Base-by-base conservation (phyloP, 495 filamentous ascomycete species). In the Wilcoxina mikolae region DNA sequence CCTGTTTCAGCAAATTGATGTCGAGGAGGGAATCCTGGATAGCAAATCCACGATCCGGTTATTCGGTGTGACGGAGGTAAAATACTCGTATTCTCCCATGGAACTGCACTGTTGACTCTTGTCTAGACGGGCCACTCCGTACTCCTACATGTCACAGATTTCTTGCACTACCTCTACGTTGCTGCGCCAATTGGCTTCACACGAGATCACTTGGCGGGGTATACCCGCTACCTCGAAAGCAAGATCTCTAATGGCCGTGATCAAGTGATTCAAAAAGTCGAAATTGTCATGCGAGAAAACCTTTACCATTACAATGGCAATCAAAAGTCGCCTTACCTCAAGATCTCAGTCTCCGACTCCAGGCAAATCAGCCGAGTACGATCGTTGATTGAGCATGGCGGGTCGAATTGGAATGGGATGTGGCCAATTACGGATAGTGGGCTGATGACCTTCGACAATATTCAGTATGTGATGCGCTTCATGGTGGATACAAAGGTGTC, bases 401-500 rank as follows among this genome's bases (percentile, higher is more conserved):
- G 77, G 41, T 80, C 81, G 53, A 96, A 95, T 62, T 96, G 83
- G 73, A 94, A 88, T 59, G 78, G 84, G 15, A 74, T 95, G 67
- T 99, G 93, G 93, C 82, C 79, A 54, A 74, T 68, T 29, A 70
- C 70, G 0, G 84, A 88, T 4, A 75, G 73, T 15, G 76, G 74
- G 4, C 77, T 94, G 56, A 75, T 84, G 66, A 95, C 91, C 0
- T 99, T 86, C 59, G 91, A 99, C 69, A 93, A 76, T 55, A 87
- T 99, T 59, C 87, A 91, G 72, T 99, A 95, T 61, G 76, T 99
- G 3, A 68, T 96, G 60, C 76, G 91, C 56, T 96, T 96, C 68
- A 96, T 99, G 91, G 90, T 99, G 48, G 91, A 99, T 66, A 86
- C 82, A 47, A 82, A 85, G 76, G 82, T 98, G 33, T 73, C 82